These are phyloP conservation scores for Colletotrichum sidae DNA, from an alignment of 2,329 filamentous ascomycete genomes.

Conservation along the genomic window DNA sequence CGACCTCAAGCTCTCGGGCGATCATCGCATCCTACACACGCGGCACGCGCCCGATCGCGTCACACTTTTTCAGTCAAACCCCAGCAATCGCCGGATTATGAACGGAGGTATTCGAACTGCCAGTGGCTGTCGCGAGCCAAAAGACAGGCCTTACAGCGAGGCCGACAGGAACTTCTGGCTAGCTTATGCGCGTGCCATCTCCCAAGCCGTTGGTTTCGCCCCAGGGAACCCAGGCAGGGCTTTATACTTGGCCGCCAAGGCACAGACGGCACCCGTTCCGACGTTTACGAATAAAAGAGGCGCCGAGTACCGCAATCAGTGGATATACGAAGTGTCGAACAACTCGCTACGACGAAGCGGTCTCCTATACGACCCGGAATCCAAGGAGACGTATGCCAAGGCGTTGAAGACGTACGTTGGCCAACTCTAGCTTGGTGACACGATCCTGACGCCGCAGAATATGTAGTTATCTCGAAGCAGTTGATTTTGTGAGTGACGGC, in stretches of 20 bases:
- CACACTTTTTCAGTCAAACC: too few species aligned
- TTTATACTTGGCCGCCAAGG: constrained; percentile 10
- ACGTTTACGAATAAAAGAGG: too few species aligned
- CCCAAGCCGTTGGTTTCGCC: not conserved
- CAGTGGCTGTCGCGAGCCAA: not conserved
- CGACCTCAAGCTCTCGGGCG: too few species aligned
- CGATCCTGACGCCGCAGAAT: too few species aligned
- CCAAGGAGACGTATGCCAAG: too few species aligned
- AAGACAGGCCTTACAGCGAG: not conserved
- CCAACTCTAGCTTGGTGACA: too few species aligned
- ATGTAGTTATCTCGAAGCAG: too few species aligned
- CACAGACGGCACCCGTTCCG: not conserved
- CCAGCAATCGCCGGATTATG: too few species aligned
- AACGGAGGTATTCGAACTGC: not conserved
- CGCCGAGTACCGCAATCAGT: not conserved
- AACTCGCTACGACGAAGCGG: not conserved
- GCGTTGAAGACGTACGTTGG: too few species aligned
- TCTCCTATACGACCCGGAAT: not conserved
- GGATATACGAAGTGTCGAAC: not conserved
- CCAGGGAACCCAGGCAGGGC: not conserved
- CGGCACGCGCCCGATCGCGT: too few species aligned
- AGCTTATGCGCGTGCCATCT: constrained; percentile 8
- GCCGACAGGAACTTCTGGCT: constrained; percentile 19
- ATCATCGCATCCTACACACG: too few species aligned
- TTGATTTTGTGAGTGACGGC: too few species aligned